Evolutionary conservation across 2,329 filamentous ascomycete species (phyloP), one percentile per base, ranked within the genome.

Genomic region (Penicillium sp.): DNA sequence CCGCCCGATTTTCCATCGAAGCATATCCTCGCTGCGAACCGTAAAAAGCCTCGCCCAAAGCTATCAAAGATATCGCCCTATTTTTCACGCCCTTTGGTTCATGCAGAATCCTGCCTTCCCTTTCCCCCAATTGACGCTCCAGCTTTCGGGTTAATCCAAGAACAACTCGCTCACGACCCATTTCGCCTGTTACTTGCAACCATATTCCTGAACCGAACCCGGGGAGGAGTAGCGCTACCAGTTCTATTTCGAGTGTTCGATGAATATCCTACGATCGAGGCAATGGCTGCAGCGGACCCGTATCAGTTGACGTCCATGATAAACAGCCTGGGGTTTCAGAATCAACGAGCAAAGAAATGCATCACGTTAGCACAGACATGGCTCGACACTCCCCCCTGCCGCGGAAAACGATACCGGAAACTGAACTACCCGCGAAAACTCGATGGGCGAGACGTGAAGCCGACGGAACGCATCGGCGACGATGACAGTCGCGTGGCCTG

Each of bases 141-240:
- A 0, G 75, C 71, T 6, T 97, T 96, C 72, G 93, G 93, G 0
- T 84, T 97, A 2, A 87, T 97, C 44, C 93, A 97, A 74, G 93
- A 97, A 73, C 85, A 89, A 66, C 85, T 96, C 17, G 87, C 88
- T 2, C 76, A 85, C 54, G 85, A 92, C 60, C 90, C 93, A 0
- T 97, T 96, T 75, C 89, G 88, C 66, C 85, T 97, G 1, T 84
- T 97, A 1, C 83, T 97, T 31, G 92, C 91, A 13, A 89, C 93
- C 5, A 92, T 91, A 0, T 93, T 97, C 69, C 86, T 97, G 31
- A 94, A 94, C 75, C 88, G 90, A 62, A 97, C 93, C 0, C 83
- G 86, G 3, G 93, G 91, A 11, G 85, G 82, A 51, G 83, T 86
- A 9, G 91, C 93, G 4, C 88, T 95, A 30, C 93, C 93, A 0